These are phyloP conservation scores for Hippophae tibetana DNA, from an alignment of 306 rosid genomes.

Conservation along the genomic window DNA sequence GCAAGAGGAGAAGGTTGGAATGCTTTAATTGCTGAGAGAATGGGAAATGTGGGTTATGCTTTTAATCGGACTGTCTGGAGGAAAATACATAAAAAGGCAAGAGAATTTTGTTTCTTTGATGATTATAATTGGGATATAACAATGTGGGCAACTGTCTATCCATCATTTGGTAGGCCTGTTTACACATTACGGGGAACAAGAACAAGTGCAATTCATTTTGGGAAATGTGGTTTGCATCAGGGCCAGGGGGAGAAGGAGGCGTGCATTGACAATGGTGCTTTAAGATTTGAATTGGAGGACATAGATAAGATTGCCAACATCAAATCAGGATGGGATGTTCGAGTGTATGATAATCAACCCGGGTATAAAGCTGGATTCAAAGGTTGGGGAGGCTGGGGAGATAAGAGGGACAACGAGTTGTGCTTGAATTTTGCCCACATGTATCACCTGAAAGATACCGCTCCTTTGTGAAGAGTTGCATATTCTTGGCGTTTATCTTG, in stretches of 20 bases:
- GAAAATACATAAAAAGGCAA: conserved; percentile 72
- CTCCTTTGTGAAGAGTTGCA: conserved; percentile 20
- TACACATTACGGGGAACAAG: conserved; percentile 74
- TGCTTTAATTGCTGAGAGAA: conserved; percentile 71
- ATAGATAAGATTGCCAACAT: conserved; percentile 61
- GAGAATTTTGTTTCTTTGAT: conserved; percentile 73
- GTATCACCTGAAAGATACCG: conserved; percentile 34
- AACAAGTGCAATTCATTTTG: conserved; percentile 89
- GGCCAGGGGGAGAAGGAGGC: conserved; percentile 64
- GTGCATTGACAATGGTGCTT: conserved; percentile 67
- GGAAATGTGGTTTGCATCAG: conserved; percentile 95
- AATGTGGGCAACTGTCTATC: conserved; percentile 97
- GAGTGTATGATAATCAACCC: conserved; percentile 44
- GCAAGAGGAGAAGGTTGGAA: conserved; percentile 76
- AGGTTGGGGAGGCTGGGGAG: conserved; percentile 99
- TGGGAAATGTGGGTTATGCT: conserved; percentile 91
- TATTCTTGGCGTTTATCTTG: conserved; percentile 8
- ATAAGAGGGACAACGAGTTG: conserved; percentile 60
- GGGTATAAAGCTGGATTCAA: conserved; percentile 92
- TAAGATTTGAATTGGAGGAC: conserved; percentile 41
- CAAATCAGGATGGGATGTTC: conserved; percentile 60
- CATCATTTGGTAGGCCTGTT: conserved; percentile 84
- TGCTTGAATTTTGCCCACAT: conserved; percentile 70
- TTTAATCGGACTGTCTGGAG: conserved; percentile 79
- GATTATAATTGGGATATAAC: conserved; percentile 98